Evolutionary conservation across 495 filamentous ascomycete genomes (phyloP).

Genomic region (Lepidopterella palustris): DNA sequence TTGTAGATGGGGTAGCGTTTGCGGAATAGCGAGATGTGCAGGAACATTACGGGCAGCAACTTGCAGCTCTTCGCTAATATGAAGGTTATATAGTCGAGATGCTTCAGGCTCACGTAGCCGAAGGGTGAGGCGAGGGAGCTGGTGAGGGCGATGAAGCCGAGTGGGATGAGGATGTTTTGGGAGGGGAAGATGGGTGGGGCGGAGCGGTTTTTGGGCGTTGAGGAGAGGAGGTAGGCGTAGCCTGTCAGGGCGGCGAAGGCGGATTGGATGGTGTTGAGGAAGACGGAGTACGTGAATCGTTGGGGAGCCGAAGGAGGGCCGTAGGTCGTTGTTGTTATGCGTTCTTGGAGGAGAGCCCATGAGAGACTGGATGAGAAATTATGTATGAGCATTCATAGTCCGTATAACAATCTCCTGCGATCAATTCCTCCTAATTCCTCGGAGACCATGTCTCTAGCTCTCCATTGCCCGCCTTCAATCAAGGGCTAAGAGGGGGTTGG

Average conservation of each 20-base stretch:
- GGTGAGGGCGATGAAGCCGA: slow-evolving; percentile 79
- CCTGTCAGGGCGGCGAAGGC: slow-evolving; percentile 77
- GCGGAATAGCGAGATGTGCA: slow-evolving; percentile 88
- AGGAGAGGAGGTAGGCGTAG: slow-evolving; percentile 68
- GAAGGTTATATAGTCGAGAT: slow-evolving; percentile 98
- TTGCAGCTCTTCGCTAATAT: slow-evolving; percentile 98
- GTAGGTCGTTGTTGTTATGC: slow-evolving; percentile 92
- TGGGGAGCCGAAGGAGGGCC: slow-evolving; percentile 50
- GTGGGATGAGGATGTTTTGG: slow-evolving; percentile 61
- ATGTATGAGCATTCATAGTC: no score
- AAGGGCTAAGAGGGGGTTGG: background rate
- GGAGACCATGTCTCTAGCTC: no score
- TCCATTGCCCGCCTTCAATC: no score
- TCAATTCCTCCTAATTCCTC: background rate
- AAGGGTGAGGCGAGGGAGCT: slow-evolving; percentile 87
- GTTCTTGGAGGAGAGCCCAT: slow-evolving; percentile 95
- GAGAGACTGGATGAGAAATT: slow-evolving; percentile 75
- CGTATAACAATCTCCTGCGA: no score
- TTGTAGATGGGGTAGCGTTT: slow-evolving; percentile 92
- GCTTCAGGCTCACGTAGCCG: slow-evolving; percentile 84
- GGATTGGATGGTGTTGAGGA: slow-evolving; percentile 94
- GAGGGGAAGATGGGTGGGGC: slow-evolving; percentile 69
- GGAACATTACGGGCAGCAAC: slow-evolving; percentile 92
- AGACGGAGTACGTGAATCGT: slow-evolving; percentile 85
- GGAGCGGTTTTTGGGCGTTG: slow-evolving; percentile 46